Evolutionary conservation across 345 rosid species (phyloP), one percentile per base, ranked within the genome.

Genomic region (Populus deltoides): DNA sequence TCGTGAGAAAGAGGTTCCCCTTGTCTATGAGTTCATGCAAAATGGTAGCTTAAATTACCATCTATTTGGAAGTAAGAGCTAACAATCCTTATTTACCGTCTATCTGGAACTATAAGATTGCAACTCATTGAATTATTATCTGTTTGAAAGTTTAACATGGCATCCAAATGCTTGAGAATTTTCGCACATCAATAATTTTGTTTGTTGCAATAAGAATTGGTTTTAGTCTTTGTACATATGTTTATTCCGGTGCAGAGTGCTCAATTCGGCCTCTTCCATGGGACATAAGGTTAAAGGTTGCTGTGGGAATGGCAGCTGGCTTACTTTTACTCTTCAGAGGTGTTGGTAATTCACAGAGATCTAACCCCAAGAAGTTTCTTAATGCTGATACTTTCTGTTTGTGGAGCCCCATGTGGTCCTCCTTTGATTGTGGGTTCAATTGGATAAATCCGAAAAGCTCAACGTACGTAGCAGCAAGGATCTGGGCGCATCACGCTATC

Each of bases 281-380:
- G 80, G 4, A 29, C 20, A 33, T 22, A 17, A 78, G 75, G 36
- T 22, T 78, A 7, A 33, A 45, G 63, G 57, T 78, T 70, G 80
- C 74, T 59, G 18, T 62, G 9, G 75, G 75, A 70, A 55, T 38
- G 71, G 75, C 33, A 25, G 27, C 36, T 78, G 7, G 71, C 73
- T 6, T 63, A 70, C 45, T 3, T 71, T 38, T 65, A 45, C 45
- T 31, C 62, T 12, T 2, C 3, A 8, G 7, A 31, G 29, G 38
- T 13, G 7, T 65, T 62, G 15, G 24, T 78, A n/a, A 70, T 78
- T 9, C 63, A 78, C 29, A 15, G 80, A 12, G 80, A 78, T 71
- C 20, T 71, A 31, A 25, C 27, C 27, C 27, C 27, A 25, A 25
- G 27, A 25, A 25, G 27, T 25, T 25, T 25, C 27, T 25, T 25